phyloP scores from a whole-genome alignment of 192 early-diverging fungal genomes.

The Pilobolus umbonatus region DNA sequence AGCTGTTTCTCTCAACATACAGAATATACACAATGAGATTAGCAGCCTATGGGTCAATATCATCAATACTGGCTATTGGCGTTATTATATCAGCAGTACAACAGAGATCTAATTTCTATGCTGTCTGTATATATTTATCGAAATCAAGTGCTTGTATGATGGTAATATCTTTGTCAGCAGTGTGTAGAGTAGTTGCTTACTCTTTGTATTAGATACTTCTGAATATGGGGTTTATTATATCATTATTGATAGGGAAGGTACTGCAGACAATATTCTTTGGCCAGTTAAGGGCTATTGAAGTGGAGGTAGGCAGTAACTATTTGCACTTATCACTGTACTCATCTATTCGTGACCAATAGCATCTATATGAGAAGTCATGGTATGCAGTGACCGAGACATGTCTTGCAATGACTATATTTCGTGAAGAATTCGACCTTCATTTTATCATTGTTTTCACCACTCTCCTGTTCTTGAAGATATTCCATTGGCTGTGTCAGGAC shows the following conservation, averaged over 20 bases:
- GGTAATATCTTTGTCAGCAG: slow-evolving; percentile 40
- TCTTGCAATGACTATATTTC: slow-evolving; percentile 92
- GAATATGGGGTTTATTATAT: slow-evolving; percentile 49
- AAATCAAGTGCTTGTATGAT: slow-evolving; percentile 85
- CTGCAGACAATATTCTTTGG: slow-evolving; percentile 89
- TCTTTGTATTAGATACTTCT: slow-evolving; percentile 46
- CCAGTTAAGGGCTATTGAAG: slow-evolving; percentile 82
- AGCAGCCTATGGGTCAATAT: slow-evolving; percentile 67
- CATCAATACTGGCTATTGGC: slow-evolving; percentile 55
- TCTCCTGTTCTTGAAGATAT: slow-evolving; percentile 90
- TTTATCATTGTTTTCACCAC: slow-evolving; percentile 82
- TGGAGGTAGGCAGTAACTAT: slow-evolving; percentile 58
- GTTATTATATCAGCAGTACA: slow-evolving; percentile 61
- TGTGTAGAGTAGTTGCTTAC: not conserved
- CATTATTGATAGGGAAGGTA: slow-evolving; percentile 72
- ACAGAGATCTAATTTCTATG: slow-evolving; percentile 80
- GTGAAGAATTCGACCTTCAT: slow-evolving; percentile 88
- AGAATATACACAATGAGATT: too few species aligned
- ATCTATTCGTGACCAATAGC: slow-evolving; percentile 39
- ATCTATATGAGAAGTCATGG: slow-evolving; percentile 97
- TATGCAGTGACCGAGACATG: slow-evolving; percentile 96
- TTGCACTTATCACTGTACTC: not conserved
- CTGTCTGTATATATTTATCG: slow-evolving; percentile 85
- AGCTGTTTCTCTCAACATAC: too few species aligned
- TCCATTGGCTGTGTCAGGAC: slow-evolving; percentile 95